Base-by-base conservation (phyloP, 441 rosid genomes). In the Capsella rubella region DNA sequence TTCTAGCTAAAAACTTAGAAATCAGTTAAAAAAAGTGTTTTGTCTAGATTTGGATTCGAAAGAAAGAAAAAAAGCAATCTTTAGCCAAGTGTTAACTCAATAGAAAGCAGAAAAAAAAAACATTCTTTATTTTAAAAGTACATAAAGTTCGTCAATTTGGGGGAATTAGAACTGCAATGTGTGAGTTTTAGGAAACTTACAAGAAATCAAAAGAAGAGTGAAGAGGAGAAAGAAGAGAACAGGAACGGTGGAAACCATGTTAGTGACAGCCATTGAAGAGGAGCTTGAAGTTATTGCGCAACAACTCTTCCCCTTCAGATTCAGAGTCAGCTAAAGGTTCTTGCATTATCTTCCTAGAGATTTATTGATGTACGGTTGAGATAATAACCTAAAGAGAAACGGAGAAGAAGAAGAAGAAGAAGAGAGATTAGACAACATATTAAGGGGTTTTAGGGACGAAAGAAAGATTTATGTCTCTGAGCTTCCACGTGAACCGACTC, bases 251-350 rank as follows among this genome's bases (percentile, higher is more conserved):
- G 82, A 77, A 79, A 61, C 11, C 59, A 66, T 72, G 77, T 73
- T 85, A 90, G 85, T 82, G 81, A 25, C 52, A 74, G 88, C 88
- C 95, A 90, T 85, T 84, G 87, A 74, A 83, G 86, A 79, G 79
- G 81, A 84, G 76, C 76, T 31, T 7, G 34, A 45, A 40, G 74
- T 78, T 78, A 43, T 53, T 74, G 15, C 56, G 85, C 67, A 76
- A 88, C 71, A 76, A 88, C 72, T 85, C 87, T 69, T 78, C 92
- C 32, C 83, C 67, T 81, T 83, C 87, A 47, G 69, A 67, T 75
- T 82, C 87, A 73, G 76, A 71, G 53, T 83, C 86, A 59, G 83
- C 79, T 65, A 77, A 53, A 81, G 84, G 83, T 71, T 82, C 88
- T 83, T 78, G 95, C 98, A 91, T 93, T 87, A 92, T 87, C 93